phyloP scores from a whole-genome alignment of 331 rosid genomes.

The Ulmus americana region DNA sequence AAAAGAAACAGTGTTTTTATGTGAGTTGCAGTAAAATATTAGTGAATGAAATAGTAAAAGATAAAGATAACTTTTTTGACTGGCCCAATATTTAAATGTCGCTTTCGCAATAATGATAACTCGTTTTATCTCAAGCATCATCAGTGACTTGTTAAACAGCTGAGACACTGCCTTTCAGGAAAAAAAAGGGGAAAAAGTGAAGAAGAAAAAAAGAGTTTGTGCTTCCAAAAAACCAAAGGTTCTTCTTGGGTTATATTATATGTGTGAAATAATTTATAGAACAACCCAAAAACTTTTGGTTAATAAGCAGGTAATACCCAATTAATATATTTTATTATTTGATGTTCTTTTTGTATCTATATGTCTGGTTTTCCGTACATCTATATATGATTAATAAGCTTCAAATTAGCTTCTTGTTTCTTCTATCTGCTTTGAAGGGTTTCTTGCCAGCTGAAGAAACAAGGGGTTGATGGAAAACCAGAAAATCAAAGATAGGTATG shows the following conservation, averaged over 20 bases:
- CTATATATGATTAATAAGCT: no score
- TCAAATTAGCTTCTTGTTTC: no score
- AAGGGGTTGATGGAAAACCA: no score
- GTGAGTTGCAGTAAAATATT: not conserved
- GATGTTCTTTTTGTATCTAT: no score
- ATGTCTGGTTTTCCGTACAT: no score
- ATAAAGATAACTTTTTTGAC: not conserved
- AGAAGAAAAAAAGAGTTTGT: not conserved
- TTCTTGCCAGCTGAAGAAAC: no score
- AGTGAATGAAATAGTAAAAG: not conserved
- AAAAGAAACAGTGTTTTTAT: not conserved
- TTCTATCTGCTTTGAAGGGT: no score
- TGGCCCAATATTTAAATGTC: conserved; percentile 9
- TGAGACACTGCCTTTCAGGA: not conserved
- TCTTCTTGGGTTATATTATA: not conserved
- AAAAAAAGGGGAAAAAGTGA: not conserved
- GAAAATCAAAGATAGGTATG: no score
- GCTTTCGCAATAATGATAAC: conserved; percentile 3
- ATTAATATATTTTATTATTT: no score
- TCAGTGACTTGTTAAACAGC: conserved; percentile 8
- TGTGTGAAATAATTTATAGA: not conserved
- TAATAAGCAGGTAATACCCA: no score
- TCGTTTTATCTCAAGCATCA: conserved; percentile 5
- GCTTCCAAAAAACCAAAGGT: not conserved
- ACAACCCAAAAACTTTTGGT: not conserved